Evolutionary conservation across 2,329 filamentous ascomycete genomes (phyloP).

Genomic region (Fusarium sp.): DNA sequence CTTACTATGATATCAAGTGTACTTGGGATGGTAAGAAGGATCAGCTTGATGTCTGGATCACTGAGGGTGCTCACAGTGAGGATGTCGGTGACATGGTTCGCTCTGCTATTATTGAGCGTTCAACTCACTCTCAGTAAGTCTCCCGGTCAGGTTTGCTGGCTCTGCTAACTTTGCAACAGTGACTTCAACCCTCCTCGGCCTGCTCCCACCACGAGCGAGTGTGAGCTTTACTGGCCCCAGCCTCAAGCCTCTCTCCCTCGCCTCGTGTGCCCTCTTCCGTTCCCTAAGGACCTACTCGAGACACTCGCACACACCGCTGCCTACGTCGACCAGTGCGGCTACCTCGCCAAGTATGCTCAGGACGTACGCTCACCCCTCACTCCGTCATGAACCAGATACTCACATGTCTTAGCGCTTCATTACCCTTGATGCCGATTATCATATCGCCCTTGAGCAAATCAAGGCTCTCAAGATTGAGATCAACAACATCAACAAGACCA

Average conservation of each 20-base stretch:
- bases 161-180: conserved; percentile 1
- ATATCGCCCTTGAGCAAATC: background rate
- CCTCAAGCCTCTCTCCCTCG: conserved; percentile 19
- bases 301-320: conserved; percentile 23
- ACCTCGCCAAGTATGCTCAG: conserved; percentile 34
- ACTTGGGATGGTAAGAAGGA: conserved; percentile 28
- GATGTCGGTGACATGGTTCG: conserved; percentile 17
- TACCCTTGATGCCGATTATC: background rate
- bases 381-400: fast-evolving
- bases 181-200: conserved; percentile 4
- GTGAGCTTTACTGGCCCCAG: conserved; percentile 30
- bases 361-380: background rate
- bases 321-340: conserved; percentile 32
- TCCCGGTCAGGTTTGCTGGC: fast-evolving
- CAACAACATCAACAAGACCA: background rate
- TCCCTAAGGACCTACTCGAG: conserved; percentile 24
- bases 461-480: conserved; percentile 1
- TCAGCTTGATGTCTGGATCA: conserved; percentile 22
- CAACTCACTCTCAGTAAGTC: conserved; percentile 17
- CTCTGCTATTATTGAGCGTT: conserved; percentile 18
- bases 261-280: conserved; percentile 13
- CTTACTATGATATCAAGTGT: conserved; percentile 29
- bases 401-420: background rate
- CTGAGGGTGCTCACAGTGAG: background rate
- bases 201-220: conserved; percentile 5